A percentile compares a stretch with the other conserved stretches of the same genome.
phyloP scores from a whole-genome alignment of 2,329 filamentous ascomycete species.

The Amauroascus niger region DNA sequence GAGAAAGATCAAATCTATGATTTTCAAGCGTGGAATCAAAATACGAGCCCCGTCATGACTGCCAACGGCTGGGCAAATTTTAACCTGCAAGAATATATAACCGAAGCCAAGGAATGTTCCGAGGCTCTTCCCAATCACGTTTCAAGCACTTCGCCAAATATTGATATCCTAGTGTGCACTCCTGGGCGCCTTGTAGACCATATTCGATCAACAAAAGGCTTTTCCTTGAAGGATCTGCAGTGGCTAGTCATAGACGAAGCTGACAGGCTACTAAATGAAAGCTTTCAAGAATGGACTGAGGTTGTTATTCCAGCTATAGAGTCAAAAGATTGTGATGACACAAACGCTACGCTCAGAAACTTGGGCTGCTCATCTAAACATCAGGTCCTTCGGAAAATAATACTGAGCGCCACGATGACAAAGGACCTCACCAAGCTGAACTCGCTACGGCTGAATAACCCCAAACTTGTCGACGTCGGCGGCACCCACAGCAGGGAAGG shows the following conservation, averaged over 20 bases:
- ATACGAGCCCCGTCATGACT: constrained; percentile 38
- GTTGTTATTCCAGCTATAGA: constrained; percentile 54
- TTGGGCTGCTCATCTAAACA: constrained; percentile 33
- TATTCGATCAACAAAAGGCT: constrained; percentile 71
- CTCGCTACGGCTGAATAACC: constrained; percentile 60
- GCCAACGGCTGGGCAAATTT: constrained; percentile 42
- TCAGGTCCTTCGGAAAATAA: constrained; percentile 59
- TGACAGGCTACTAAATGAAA: constrained; percentile 81
- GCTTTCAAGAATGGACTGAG: constrained; percentile 83
- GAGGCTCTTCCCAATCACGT: constrained; percentile 52
- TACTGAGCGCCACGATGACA: constrained; percentile 89
- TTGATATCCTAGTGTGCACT: constrained; percentile 84
- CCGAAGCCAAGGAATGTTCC: constrained; percentile 33
- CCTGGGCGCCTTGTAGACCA: constrained; percentile 89
- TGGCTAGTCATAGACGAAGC: constrained; percentile 94
- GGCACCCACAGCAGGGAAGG: not conserved
- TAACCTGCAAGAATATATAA: constrained; percentile 38
- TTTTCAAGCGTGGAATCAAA: constrained; percentile 34
- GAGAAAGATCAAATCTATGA: constrained; percentile 60
- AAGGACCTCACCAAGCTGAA: constrained; percentile 71
- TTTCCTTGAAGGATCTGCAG: constrained; percentile 64
- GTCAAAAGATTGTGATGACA: constrained; percentile 42
- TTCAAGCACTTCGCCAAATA: constrained; percentile 56
- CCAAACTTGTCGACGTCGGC: constrained; percentile 63
- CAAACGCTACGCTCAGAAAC: constrained; percentile 30